Evolutionary conservation across 108 stramenopile genomes (phyloP).

Genomic region (Conticribra guillardii): DNA sequence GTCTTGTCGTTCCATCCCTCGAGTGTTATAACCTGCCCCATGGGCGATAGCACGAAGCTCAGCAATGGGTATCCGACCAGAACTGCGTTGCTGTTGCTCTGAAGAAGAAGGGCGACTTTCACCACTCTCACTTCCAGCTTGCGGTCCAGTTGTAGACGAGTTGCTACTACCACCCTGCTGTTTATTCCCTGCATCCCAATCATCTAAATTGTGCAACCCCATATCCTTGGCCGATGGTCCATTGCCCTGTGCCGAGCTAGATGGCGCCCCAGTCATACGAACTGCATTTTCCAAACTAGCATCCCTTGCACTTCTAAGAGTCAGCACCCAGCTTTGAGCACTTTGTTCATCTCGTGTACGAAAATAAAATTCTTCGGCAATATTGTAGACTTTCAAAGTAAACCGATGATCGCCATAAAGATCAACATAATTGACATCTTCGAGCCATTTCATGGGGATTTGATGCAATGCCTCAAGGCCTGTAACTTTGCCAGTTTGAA

Average conservation of each 20-base stretch:
- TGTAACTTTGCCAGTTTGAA: constrained; percentile 52
- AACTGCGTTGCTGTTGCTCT: constrained; percentile 12
- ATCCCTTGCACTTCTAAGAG: constrained; percentile 59
- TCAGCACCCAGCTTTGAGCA: constrained; percentile 81
- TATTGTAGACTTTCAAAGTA: constrained; percentile 75
- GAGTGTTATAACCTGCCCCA: constrained; percentile 78
- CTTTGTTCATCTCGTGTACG: constrained; percentile 63
- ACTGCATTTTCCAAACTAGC: constrained; percentile 48
- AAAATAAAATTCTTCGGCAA: constrained; percentile 84
- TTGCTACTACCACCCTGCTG: constrained; percentile 4
- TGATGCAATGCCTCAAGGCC: constrained; percentile 86
- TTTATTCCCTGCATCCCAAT: constrained; percentile 42
- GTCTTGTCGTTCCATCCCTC: constrained; percentile 85
- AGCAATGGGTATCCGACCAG: constrained; percentile 59
- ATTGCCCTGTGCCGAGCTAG: constrained; percentile 6
- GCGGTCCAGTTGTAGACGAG: not conserved
- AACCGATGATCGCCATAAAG: constrained; percentile 79
- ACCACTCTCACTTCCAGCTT: constrained; percentile 9
- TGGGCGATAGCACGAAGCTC: constrained; percentile 86
- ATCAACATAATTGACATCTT: constrained; percentile 72
- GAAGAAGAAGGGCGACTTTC: constrained; percentile 13
- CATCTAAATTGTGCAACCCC: constrained; percentile 50
- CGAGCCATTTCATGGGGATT: constrained; percentile 83
- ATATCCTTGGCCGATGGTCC: constrained; percentile 36
- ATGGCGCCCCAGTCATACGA: constrained; percentile 13